phyloP scores from a whole-genome alignment of 2,329 filamentous ascomycete species.

The Mollisia scopiformis region DNA sequence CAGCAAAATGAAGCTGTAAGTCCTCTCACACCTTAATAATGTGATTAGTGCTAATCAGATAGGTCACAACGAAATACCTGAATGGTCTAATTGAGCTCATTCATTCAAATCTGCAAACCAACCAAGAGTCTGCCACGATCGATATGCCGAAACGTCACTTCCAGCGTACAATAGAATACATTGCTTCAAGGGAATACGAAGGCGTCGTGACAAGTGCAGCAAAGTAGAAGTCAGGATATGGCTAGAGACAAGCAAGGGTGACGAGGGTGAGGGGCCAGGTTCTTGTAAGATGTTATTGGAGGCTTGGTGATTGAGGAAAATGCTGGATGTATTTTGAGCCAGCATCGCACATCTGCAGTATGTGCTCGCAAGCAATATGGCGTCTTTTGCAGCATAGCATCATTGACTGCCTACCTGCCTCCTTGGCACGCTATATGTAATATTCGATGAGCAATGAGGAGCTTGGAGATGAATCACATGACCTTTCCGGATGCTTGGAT shows the following conservation, averaged over 20 bases:
- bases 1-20: conserved; percentile 93
- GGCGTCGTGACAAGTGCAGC: conserved; percentile 66
- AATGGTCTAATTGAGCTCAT: conserved; percentile 98
- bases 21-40: conserved; percentile 9
- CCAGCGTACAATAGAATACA: conserved; percentile 91
- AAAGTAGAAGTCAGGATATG: conserved; percentile 17
- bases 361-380: neutral
- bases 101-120: conserved; percentile 90
- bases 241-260: neutral
- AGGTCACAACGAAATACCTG: conserved; percentile 94
- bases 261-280: neutral
- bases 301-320: conserved; percentile 16
- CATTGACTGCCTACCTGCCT: conserved; percentile 7
- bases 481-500: neutral
- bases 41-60: conserved; percentile 15
- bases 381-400: neutral
- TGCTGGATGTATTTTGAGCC: conserved; percentile 1
- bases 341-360: neutral
- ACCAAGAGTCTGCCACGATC: conserved; percentile 77
- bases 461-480: conserved; percentile 19
- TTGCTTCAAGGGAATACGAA: conserved; percentile 88
- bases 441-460: conserved; percentile 23
- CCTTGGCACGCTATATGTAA: conserved; percentile 24
- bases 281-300: conserved; percentile 31
- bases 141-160: conserved; percentile 95